These are phyloP conservation scores for Neofusicoccum cordaticola DNA, from an alignment of 2,329 filamentous ascomycete genomes.

Conservation along the genomic window DNA sequence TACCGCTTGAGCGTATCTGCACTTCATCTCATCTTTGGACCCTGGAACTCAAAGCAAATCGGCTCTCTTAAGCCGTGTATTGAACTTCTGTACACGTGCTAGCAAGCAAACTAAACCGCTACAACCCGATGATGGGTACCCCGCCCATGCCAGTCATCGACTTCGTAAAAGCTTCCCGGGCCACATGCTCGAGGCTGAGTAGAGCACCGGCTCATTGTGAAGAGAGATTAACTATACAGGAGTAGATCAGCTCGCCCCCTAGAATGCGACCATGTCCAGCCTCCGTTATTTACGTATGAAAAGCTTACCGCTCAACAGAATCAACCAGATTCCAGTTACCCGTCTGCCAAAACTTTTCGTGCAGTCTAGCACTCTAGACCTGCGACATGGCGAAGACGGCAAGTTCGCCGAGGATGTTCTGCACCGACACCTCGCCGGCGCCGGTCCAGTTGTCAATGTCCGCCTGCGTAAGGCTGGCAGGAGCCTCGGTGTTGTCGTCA, in stretches of 20 bases:
- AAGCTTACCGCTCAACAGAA: background rate
- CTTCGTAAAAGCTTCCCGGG: conserved; percentile 13
- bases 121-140: conserved; percentile 13
- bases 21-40: background rate
- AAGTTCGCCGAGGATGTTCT: conserved; percentile 30
- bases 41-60: background rate
- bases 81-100: conserved; percentile 1
- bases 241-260: conserved; percentile 2
- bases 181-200: background rate
- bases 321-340: background rate
- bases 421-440: conserved; percentile 40
- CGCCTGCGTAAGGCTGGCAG: conserved; percentile 2
- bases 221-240: conserved; percentile 9
- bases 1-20: background rate
- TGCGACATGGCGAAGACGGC: conserved; percentile 17
- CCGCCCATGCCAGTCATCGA: conserved; percentile 14
- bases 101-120: conserved; percentile 2
- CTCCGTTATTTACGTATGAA: conserved; percentile 6
- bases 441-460: conserved; percentile 30
- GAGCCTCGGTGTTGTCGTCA: conserved; percentile 44
- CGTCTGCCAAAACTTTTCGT: too few species aligned
- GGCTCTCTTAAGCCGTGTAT: background rate
- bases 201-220: background rate
- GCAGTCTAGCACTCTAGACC: background rate
- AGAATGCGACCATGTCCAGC: background rate